Base-by-base conservation (phyloP, 768 basidiomycete genomes). In the Suillus occidentalis region DNA sequence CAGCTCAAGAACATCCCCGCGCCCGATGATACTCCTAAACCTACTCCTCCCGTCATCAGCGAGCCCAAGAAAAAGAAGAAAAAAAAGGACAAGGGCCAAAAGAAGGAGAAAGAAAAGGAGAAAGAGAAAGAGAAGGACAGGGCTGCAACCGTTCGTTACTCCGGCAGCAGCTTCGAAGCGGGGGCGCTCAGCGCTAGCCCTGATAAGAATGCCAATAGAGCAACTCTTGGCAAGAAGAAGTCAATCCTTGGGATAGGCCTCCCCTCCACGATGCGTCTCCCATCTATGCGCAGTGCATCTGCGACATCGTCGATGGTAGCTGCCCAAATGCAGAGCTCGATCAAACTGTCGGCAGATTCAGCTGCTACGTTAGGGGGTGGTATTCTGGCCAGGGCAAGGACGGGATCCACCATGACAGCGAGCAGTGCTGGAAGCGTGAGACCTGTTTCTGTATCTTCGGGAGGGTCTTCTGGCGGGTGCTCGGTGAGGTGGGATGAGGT, bases 91-190 rank as follows among this genome's bases (percentile, higher is more conserved):
- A 81, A 76, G 62, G 75, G 76, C 14, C 57, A 58, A 58, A 10
- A 6, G 6, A 59, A 59, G 18, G 58, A 59, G 16, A 59, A 59
- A 42, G 58, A 75, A 74, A 55, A 55, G 50, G 50, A 31, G 61
- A 68, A 75, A 40, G 69, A 72, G 63, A 74, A 74, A 56, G 77
- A 75, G 18, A 74, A 77, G 9, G 71, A 74, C 39, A 79, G 73
- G 66, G 69, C 69, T 50, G 75, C 78, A 66, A 77, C 76, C 28
- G 69, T 68, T 34, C 82, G 86, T 25, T 75, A 79, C 66, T 89
- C 88, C 2, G 81, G 84, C 2, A 86, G 86, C 72, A 87, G 85
- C 69, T 91, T 91, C 69, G 90, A 91, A 71, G 83, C 84, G 0
- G 90, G 90, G n/a, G 76, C 80, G 5, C 79, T 85, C 67, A 83